Evolutionary conservation across 495 filamentous ascomycete genomes (phyloP).

Genomic region (Neurospora sp.): DNA sequence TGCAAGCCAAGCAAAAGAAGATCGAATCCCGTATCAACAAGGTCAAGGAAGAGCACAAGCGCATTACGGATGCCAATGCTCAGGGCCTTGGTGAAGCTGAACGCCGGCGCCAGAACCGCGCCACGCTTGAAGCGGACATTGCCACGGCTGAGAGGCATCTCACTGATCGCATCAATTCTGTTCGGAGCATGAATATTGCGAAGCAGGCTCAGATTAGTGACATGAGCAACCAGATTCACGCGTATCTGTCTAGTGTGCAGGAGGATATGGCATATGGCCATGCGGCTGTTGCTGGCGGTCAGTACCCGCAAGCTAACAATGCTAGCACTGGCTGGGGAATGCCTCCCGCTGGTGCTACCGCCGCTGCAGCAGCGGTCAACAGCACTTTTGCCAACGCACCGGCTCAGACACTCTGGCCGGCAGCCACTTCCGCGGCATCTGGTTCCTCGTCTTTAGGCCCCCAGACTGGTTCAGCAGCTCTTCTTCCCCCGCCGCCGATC

Average conservation of each 20-base stretch:
- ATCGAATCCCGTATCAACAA: conserved; percentile 64
- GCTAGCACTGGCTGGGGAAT: conserved; percentile 6
- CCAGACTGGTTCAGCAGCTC: background rate
- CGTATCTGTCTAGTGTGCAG: conserved; percentile 29
- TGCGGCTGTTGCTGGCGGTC: conserved; percentile 6
- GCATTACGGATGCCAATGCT: conserved; percentile 64
- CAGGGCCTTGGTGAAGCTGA: conserved; percentile 66
- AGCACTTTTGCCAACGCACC: background rate
- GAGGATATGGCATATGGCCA: conserved; percentile 19
- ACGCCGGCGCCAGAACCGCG: conserved; percentile 58
- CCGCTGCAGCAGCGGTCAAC: background rate
- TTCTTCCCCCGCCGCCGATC: conserved; percentile 11
- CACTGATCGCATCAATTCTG: conserved; percentile 24
- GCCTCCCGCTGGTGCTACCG: conserved; percentile 4
- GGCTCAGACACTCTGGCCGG: conserved; percentile 17
- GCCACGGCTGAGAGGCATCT: conserved; percentile 42
- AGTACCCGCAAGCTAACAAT: background rate
- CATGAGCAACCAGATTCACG: conserved; percentile 28
- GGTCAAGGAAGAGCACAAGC: conserved; percentile 67
- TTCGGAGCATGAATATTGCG: conserved; percentile 26
- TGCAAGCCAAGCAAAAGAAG: conserved; percentile 69
- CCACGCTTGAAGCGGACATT: conserved; percentile 54
- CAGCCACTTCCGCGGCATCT: conserved; percentile 13
- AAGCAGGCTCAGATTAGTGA: conserved; percentile 32
- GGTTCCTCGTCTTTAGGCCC: background rate